These are phyloP conservation scores for Backusella sp. DNA, from an alignment of 192 early-diverging fungal species.

Conservation along the genomic window DNA sequence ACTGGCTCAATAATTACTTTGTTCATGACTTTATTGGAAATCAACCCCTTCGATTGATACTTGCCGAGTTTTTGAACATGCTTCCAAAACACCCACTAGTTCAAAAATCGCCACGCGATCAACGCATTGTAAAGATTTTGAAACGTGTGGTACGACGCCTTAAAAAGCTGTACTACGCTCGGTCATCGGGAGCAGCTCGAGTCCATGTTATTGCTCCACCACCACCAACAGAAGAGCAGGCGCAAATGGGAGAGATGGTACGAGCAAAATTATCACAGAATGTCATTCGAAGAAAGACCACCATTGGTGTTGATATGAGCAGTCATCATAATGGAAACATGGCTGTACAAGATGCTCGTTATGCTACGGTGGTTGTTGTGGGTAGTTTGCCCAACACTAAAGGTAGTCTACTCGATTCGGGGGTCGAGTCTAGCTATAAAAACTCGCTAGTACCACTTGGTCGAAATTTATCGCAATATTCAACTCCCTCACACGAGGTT, in stretches of 20 bases:
- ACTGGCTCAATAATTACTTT: constrained; percentile 62
- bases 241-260: constrained; percentile 24
- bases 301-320: constrained; percentile 17
- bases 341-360: constrained; percentile 34
- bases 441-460: not conserved
- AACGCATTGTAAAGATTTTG: constrained; percentile 52
- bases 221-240: constrained; percentile 25
- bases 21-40: constrained; percentile 53
- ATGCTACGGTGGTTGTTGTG: constrained; percentile 32
- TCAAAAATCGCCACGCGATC: constrained; percentile 44
- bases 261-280: constrained; percentile 32
- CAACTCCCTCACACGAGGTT: not conserved
- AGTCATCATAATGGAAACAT: constrained; percentile 31
- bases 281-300: constrained; percentile 26
- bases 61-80: constrained; percentile 37
- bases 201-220: constrained; percentile 36
- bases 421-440: not conserved
- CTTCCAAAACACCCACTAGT: constrained; percentile 43
- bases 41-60: constrained; percentile 37
- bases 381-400: constrained; percentile 23
- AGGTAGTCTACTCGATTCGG: not conserved
- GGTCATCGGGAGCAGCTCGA: constrained; percentile 17
- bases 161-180: constrained; percentile 33
- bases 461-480: not conserved
- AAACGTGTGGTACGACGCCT: constrained; percentile 37